Conservation (phyloP, 306 rosid species). For the Benincasa hispida region DNA sequence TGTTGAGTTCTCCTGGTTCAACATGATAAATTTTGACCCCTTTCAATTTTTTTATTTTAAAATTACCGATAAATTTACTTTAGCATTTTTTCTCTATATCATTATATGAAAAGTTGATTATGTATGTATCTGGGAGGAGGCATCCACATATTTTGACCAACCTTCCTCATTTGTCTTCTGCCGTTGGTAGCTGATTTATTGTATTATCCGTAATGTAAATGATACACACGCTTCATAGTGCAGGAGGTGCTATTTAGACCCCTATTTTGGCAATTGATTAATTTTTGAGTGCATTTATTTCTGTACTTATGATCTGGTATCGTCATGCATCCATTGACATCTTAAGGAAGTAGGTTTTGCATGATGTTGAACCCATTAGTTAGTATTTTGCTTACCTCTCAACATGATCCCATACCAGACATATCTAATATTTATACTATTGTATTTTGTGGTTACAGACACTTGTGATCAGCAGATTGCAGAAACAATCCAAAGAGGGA, state of each 20-base stretch:
- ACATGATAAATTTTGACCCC: no score
- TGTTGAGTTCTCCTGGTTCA: no score
- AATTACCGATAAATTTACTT: background rate
- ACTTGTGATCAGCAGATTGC: conserved; percentile 70
- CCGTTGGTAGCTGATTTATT: background rate
- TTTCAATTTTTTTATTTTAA: background rate
- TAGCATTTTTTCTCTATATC: background rate
- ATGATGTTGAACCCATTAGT: background rate
- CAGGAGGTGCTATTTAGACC: background rate
- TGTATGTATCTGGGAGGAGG: background rate
- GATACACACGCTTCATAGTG: background rate
- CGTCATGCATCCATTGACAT: background rate
- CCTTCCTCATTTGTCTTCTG: background rate
- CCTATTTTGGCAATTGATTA: background rate
- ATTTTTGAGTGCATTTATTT: background rate
- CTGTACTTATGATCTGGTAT: background rate
- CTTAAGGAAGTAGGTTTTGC: background rate
- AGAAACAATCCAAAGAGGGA: conserved; percentile 72
- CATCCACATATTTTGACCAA: background rate
- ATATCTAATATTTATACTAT: background rate
- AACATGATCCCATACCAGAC: background rate
- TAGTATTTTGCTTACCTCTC: background rate
- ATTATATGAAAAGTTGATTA: background rate
- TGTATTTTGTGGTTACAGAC: conserved; percentile 38
- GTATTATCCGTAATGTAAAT: background rate